Conservation (phyloP, 352 stramenopile species). For the Pythium sp. region DNA sequence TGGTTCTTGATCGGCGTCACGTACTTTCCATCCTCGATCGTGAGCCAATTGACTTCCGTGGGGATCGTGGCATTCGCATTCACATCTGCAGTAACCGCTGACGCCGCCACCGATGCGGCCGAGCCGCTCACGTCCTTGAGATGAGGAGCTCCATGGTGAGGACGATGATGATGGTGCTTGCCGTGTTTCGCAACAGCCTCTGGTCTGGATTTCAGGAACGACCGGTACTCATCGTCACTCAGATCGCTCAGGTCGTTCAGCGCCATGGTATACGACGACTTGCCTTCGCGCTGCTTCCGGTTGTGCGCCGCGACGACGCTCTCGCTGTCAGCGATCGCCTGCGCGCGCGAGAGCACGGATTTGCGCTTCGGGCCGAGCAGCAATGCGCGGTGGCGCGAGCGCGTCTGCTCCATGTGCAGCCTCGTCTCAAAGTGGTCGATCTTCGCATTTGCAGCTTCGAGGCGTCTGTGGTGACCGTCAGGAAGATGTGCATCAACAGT, state of each 20-base stretch:
- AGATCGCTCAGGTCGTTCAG: slow-evolving; percentile 73
- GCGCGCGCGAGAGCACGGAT: slow-evolving; percentile 37
- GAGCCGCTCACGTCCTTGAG: slow-evolving; percentile 5
- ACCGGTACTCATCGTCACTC: slow-evolving; percentile 59
- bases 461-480: not conserved
- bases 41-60: slow-evolving; percentile 65
- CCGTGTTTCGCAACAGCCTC: slow-evolving; percentile 19
- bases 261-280: slow-evolving; percentile 46
- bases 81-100: slow-evolving; percentile 1
- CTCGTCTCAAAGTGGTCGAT: slow-evolving; percentile 11
- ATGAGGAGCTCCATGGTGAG: slow-evolving; percentile 2
- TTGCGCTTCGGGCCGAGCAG: slow-evolving; percentile 41
- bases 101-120: slow-evolving; percentile 22
- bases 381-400: slow-evolving; percentile 10
- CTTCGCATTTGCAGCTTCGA: slow-evolving; percentile 1
- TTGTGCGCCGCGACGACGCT: slow-evolving; percentile 49
- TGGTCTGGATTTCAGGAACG: slow-evolving; percentile 49
- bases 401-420: slow-evolving; percentile 7
- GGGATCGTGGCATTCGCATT: slow-evolving; percentile 30
- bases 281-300: slow-evolving; percentile 32
- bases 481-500: not conserved
- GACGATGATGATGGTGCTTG: slow-evolving; percentile 5
- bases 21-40: slow-evolving; percentile 70
- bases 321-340: slow-evolving; percentile 41
- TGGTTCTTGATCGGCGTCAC: slow-evolving; percentile 92